phyloP scores from a whole-genome alignment of 768 basidiomycete genomes.

The Mycena olivaceomarginata region DNA sequence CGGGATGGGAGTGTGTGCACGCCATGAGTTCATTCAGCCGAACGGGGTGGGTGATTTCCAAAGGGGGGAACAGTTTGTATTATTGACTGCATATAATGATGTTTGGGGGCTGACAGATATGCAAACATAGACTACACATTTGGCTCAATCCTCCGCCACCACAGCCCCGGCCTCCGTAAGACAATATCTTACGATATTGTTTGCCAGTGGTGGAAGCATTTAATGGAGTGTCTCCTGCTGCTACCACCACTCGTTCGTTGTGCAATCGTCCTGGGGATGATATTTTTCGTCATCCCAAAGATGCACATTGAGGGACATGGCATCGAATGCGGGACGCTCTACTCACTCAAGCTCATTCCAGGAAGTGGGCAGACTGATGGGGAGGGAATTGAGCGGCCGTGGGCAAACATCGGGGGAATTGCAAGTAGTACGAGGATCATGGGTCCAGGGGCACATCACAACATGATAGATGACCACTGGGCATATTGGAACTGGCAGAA shows the following conservation, averaged over 20 bases:
- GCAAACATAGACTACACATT: background rate
- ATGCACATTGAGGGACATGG: background rate
- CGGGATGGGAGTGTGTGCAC: too few relatives aligned
- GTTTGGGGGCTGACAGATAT: too few relatives aligned
- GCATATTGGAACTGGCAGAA: constrained; percentile 46
- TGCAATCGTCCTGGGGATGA: background rate
- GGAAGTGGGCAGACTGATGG: background rate
- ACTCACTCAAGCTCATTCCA: background rate
- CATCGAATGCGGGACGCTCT: background rate
- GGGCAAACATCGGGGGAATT: constrained; percentile 37
- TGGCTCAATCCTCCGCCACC: background rate
- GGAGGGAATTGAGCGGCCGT: background rate
- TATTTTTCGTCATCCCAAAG: background rate
- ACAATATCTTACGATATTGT: background rate
- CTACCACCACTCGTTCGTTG: background rate
- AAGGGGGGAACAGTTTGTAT: too few relatives aligned
- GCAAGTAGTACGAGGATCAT: constrained; percentile 53
- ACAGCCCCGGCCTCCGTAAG: background rate
- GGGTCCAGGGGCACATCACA: constrained; percentile 47
- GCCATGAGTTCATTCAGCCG: too few relatives aligned
- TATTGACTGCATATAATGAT: too few relatives aligned
- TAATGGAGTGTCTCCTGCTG: background rate
- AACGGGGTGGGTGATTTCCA: too few relatives aligned
- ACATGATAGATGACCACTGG: constrained; percentile 48
- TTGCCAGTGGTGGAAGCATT: background rate